phyloP scores from a whole-genome alignment of 768 basidiomycete genomes.

The Boletus coccyginus region DNA sequence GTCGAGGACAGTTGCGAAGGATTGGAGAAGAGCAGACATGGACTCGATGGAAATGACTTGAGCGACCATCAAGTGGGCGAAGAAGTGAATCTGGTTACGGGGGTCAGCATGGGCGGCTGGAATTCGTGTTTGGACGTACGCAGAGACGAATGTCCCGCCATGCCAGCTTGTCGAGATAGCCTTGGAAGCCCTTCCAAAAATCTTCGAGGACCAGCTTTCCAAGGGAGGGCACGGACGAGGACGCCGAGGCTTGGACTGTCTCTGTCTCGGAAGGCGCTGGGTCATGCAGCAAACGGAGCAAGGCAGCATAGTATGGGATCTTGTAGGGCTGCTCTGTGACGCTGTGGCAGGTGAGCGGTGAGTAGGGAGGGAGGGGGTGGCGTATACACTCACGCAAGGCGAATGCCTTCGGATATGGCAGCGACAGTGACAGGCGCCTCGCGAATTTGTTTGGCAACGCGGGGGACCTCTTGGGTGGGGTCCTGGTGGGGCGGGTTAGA shows the following conservation, averaged over 20 bases:
- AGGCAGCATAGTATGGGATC: constrained; percentile 82
- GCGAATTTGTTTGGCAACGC: constrained; percentile 62
- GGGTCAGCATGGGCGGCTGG: constrained; percentile 1
- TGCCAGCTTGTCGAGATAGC: constrained; percentile 81
- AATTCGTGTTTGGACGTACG: constrained; percentile 44
- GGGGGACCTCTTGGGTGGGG: constrained; percentile 63
- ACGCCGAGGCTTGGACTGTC: constrained; percentile 23
- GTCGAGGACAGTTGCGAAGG: constrained; percentile 83
- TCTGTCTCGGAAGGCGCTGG: constrained; percentile 37
- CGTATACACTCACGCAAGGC: constrained; percentile 52
- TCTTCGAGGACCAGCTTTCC: constrained; percentile 81
- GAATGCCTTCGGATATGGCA: constrained; percentile 69
- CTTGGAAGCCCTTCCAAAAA: constrained; percentile 88
- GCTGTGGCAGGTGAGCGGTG: constrained; percentile 36
- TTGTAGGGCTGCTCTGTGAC: constrained; percentile 94
- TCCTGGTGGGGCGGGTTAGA: constrained; percentile 45
- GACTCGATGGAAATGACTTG: constrained; percentile 74
- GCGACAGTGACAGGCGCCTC: constrained; percentile 60
- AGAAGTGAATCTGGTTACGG: constrained; percentile 80
- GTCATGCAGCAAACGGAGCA: constrained; percentile 69
- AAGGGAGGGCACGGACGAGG: constrained; percentile 39
- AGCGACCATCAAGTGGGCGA: constrained; percentile 81
- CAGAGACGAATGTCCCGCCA: constrained; percentile 90
- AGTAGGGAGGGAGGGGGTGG: not conserved
- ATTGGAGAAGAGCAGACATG: constrained; percentile 75